Conservation (phyloP, 805 yeast species). For the Yueomyces sinensis region DNA sequence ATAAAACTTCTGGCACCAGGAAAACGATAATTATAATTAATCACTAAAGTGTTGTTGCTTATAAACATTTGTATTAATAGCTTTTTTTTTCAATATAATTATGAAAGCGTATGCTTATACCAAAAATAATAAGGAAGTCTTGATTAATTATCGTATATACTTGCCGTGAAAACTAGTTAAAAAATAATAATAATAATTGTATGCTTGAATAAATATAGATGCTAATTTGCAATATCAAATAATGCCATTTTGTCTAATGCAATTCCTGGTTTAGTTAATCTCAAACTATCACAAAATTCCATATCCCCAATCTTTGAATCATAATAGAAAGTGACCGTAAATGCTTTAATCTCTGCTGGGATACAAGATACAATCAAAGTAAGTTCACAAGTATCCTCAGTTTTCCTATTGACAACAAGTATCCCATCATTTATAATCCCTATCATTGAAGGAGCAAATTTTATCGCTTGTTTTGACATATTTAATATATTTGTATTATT, state of each 20-base stretch:
- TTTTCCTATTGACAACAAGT: constrained; percentile 4
- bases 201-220: no score
- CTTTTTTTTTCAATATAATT: no score
- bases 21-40: no score
- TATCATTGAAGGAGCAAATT: constrained; percentile 10
- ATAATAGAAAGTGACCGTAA: constrained; percentile 9
- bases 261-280: constrained; percentile 5
- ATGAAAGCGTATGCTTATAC: no score
- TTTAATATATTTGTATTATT: constrained; percentile 6
- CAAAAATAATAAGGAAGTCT: no score
- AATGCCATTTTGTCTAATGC: constrained; percentile 13
- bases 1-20: no score
- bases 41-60: no score
- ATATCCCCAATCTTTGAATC: constrained; percentile 11
- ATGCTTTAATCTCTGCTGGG: constrained; percentile 12
- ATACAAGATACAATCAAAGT: constrained; percentile 9
- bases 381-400: constrained; percentile 4
- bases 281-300: constrained; percentile 10
- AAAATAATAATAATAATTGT: no score
- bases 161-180: no score
- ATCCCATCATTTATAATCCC: constrained; percentile 16
- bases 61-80: no score
- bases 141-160: no score
- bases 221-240: no score
- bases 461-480: constrained; percentile 5